These are phyloP conservation scores for Colletotrichum chrysophilum DNA, from an alignment of 2,329 filamentous ascomycete genomes.

Conservation along the genomic window DNA sequence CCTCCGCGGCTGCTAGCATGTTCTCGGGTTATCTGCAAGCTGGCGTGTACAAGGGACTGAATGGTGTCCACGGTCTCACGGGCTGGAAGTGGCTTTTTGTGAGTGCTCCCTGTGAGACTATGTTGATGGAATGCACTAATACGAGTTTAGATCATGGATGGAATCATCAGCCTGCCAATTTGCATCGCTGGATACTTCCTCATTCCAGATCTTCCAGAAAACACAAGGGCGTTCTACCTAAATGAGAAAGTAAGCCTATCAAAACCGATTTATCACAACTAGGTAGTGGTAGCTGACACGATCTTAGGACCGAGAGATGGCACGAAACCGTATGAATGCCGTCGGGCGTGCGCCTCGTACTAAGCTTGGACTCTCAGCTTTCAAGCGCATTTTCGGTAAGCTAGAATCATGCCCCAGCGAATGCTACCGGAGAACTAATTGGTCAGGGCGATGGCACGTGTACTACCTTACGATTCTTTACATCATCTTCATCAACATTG, in stretches of 20 bases:
- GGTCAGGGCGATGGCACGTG: slow-evolving; percentile 35
- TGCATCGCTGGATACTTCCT: slow-evolving; percentile 43
- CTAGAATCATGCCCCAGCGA: not conserved
- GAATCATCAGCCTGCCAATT: slow-evolving; percentile 45
- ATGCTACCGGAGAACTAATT: not conserved
- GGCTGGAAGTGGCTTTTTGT: slow-evolving; percentile 45
- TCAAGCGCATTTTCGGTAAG: slow-evolving; percentile 12
- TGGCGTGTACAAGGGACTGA: slow-evolving; percentile 54
- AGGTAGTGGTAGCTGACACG: not conserved
- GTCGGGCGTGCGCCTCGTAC: slow-evolving; percentile 57
- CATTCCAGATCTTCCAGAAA: slow-evolving; percentile 36
- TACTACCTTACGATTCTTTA: slow-evolving; percentile 40
- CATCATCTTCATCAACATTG: slow-evolving; percentile 53
- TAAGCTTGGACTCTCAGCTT: slow-evolving; percentile 46
- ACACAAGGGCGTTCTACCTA: slow-evolving; percentile 32
- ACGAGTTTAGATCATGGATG: slow-evolving; percentile 40
- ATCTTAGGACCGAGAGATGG: not conserved
- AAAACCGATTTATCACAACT: fast-evolving
- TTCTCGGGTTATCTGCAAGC: slow-evolving; percentile 62
- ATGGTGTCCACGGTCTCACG: slow-evolving; percentile 46
- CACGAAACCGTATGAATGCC: slow-evolving; percentile 25
- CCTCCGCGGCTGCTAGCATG: slow-evolving; percentile 57
- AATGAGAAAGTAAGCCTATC: not conserved
- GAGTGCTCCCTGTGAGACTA: not conserved
- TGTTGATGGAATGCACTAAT: not conserved